Evolutionary conservation across 2,329 filamentous ascomycete genomes (phyloP), one percentile per base, ranked within the genome.

Genomic region (Claviceps monticola): DNA sequence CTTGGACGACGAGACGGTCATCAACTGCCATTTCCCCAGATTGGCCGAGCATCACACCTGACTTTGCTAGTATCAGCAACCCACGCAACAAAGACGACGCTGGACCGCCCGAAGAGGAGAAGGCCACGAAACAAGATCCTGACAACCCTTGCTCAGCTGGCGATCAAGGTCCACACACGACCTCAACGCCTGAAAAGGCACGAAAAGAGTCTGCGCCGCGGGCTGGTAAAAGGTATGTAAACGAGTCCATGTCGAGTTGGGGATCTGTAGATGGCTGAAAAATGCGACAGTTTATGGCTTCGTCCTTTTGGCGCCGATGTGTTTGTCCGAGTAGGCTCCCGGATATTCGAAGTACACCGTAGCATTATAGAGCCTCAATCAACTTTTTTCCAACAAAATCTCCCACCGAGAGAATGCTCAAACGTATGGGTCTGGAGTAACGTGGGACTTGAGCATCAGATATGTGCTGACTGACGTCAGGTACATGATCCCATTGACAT

Each of bases 281-380:
- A 8, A 9, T 17, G 14, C 7, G 5, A 14, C 21, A 67, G 64
- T 46, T 58, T 66, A 45, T 68, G 64, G 64, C 55, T 53, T 26
- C 56, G 56, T 13, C 64, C 64, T 1, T 58, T 66, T 54, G 63
- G 64, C 13, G 60, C 66, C 16, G 66, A 68, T 54, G 58, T 68
- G 45, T 53, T 62, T 38, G 56, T 67, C 50, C 54, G 56, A 21
- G 57, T 58, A 14, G 60, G 59, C 16, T 51, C 44, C 3, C 52
- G 56, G 51, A 53, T 53, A 38, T 63, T 64, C 51, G 49, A 56
- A 54, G 56, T 66, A n/a, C 67, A 70, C 53, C 67, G 67, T 41
- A 60, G 63, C 39, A 60, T 70, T 48, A 54, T 70, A 23, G 54
- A 56, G 42, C 54, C 60, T 3, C 58, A 66, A 23, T 68, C 68